A percentile compares a stretch with the other conserved stretches of the same genome.
Conservation (phyloP, 129 eudicot species). For the Flaveria robusta region DNA sequence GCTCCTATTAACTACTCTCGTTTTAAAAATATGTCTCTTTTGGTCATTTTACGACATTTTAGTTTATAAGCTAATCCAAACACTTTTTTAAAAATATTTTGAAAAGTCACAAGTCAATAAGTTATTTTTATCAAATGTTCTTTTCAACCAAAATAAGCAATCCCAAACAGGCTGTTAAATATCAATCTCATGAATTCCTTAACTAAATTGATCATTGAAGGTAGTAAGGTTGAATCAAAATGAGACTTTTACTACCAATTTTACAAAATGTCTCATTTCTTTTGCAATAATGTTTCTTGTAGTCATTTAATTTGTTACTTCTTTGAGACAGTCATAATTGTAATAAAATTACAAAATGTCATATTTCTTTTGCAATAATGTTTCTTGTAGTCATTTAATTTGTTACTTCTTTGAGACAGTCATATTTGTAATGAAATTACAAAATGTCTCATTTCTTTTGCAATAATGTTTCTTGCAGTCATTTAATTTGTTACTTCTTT, state of each 20-base stretch:
- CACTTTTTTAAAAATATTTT: too few relatives aligned
- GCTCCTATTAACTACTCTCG: too few relatives aligned
- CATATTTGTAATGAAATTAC: background rate
- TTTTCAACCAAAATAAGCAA: too few relatives aligned
- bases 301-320: background rate
- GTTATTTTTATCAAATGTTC: too few relatives aligned
- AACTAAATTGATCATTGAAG: background rate
- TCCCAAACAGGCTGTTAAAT: too few relatives aligned
- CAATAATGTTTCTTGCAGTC: background rate
- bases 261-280: background rate
- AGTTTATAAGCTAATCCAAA: too few relatives aligned
- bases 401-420: background rate
- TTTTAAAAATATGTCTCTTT: too few relatives aligned
- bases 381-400: background rate
- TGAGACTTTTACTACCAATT: background rate
- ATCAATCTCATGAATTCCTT: background rate
- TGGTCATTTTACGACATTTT: too few relatives aligned
- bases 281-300: background rate
- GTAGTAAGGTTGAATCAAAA: background rate
- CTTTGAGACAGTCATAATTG: background rate
- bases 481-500: background rate
- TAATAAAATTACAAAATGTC: background rate
- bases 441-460: background rate
- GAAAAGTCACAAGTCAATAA: too few relatives aligned
- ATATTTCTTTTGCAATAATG: background rate